Evolutionary conservation across 306 rosid species (phyloP).

Genomic region (Argentina anserina): DNA sequence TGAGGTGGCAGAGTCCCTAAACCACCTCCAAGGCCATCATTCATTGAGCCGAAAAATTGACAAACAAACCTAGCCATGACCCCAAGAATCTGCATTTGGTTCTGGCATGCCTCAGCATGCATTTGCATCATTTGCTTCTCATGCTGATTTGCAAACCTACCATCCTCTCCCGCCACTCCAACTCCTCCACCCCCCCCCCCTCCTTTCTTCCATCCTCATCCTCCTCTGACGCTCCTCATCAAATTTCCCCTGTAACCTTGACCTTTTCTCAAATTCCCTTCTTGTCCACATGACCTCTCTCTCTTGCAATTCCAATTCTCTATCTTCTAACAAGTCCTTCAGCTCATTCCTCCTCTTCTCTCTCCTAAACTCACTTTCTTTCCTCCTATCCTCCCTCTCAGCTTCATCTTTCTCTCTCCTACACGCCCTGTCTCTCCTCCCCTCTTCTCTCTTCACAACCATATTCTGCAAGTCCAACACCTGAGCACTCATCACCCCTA

Average conservation of each 20-base stretch:
- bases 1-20: conserved; percentile 71
- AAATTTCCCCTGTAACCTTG: conserved; percentile 49
- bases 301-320: conserved; percentile 58
- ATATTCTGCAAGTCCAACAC: conserved; percentile 56
- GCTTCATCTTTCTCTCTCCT: conserved; percentile 47
- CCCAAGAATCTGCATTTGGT: conserved; percentile 85
- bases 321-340: conserved; percentile 48
- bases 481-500: conserved; percentile 40
- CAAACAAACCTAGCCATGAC: conserved; percentile 69
- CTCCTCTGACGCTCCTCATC: conserved; percentile 53
- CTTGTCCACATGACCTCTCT: conserved; percentile 45
- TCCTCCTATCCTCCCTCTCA: conserved; percentile 44
- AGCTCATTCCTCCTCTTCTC: conserved; percentile 39
- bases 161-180: conserved; percentile 92
- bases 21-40: conserved; percentile 65
- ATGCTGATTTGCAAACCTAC: conserved; percentile 79
- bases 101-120: conserved; percentile 87
- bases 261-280: conserved; percentile 53
- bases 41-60: conserved; percentile 66
- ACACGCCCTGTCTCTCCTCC: conserved; percentile 65
- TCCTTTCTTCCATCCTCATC: conserved; percentile 68
- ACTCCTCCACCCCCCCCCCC: conserved; percentile 82
- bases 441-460: conserved; percentile 68
- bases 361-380: conserved; percentile 41
- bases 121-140: conserved; percentile 88